Evolutionary conservation across 306 rosid species (phyloP).

Genomic region (Hylodesmum podocarpum): DNA sequence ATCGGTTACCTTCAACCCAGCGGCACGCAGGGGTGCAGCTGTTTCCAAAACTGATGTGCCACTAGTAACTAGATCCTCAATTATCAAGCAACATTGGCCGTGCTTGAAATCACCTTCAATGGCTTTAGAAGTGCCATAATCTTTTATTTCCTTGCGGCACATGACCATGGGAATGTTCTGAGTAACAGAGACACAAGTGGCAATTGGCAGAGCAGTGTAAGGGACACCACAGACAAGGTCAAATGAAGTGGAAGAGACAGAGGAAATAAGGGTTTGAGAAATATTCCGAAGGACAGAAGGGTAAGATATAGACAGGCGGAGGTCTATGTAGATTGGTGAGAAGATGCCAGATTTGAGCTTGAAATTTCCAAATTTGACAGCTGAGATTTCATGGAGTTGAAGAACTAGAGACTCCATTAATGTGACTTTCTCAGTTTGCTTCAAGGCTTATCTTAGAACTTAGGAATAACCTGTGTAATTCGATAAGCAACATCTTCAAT

Average conservation of each 20-base stretch:
- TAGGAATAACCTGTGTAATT: slow-evolving; percentile 6
- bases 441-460: slow-evolving; percentile 4
- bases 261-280: slow-evolving; percentile 72
- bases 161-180: slow-evolving; percentile 75
- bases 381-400: slow-evolving; percentile 86
- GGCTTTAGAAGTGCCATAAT: slow-evolving; percentile 81
- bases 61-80: slow-evolving; percentile 90
- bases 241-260: slow-evolving; percentile 53
- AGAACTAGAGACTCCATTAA: slow-evolving; percentile 74
- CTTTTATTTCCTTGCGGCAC: slow-evolving; percentile 93
- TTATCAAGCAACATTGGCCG: slow-evolving; percentile 65
- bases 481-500: slow-evolving; percentile 17
- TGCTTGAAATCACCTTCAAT: slow-evolving; percentile 63
- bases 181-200: slow-evolving; percentile 64
- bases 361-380: slow-evolving; percentile 89
- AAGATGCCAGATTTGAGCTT: slow-evolving; percentile 88
- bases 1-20: slow-evolving; percentile 70
- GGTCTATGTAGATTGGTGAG: slow-evolving; percentile 89
- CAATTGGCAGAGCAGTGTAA: slow-evolving; percentile 86
- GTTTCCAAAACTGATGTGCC: slow-evolving; percentile 86
- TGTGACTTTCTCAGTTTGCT: neutral
- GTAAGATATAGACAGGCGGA: slow-evolving; percentile 75
- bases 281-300: slow-evolving; percentile 69
- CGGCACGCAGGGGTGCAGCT: slow-evolving; percentile 71
- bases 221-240: slow-evolving; percentile 92